Evolutionary conservation across 805 yeast genomes (phyloP), one percentile per base, ranked within the genome.

Genomic region (Pichia eremophila): DNA sequence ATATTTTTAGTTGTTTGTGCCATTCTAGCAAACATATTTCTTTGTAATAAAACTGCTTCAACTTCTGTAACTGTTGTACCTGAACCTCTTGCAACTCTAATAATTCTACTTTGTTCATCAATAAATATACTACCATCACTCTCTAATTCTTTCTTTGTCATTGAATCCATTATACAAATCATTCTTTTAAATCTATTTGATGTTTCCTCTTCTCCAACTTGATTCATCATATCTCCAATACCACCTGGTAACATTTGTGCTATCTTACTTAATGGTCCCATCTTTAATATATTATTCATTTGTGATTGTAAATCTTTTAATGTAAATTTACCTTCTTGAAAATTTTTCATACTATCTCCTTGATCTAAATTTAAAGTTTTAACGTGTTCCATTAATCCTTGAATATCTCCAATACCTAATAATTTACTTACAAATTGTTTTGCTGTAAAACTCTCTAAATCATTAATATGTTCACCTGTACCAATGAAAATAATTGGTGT

Each of bases 401-500:
- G 95, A 50, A 91, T 79, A 65, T 91, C 98, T 49, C 98, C 98
- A 59, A 93, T 90, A 5, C 99, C 99, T 49, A 91, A 73, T 48
- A 91, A 71, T 65, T 89, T 89, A n/a, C 95, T 85, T 39, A 91
- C 79, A 65, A 93, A 91, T 49, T 89, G 81, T 54, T 81, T 77
- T 27, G 98, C 96, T 25, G 93, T 83, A 64, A 91, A 91, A 43
- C 85, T 79, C 66, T 93, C 99, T 51, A 91, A 75, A 63, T 91
- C 98, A 47, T 84, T 85, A 36, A 90, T 85, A 61, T 93, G 99
- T 66, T 91, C 99, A 62, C 99, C 99, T 3, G 98, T 91, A 77
- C 99, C 99, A 50, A 91, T 93, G 61, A 91, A 91, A 9, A 85
- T 86, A 56, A 91, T 84, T 8, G 99, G 99, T 0, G 98, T 93